A percentile compares a stretch with the other conserved stretches of the same genome.
Evolutionary conservation across 1,284 basidiomycete genomes (phyloP).

Genomic region (Omphalotus olearius): DNA sequence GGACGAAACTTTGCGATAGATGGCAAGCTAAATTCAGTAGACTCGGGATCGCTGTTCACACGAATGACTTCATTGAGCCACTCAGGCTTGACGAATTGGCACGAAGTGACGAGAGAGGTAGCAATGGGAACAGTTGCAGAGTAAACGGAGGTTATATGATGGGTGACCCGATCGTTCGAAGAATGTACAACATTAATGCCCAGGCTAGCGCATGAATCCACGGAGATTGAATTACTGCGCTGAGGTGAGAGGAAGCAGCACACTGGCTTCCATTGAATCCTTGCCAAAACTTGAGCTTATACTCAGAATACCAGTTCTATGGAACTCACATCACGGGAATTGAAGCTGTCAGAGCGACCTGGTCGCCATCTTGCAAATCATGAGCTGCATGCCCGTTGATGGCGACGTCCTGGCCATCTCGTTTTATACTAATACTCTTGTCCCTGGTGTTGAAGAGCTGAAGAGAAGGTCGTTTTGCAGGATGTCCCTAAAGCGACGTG

Average conservation of each 20-base stretch:
- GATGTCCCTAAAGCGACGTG: slow-evolving; percentile 29
- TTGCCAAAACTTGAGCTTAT: too few species aligned
- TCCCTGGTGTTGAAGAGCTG: slow-evolving; percentile 42
- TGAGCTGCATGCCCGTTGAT: slow-evolving; percentile 27
- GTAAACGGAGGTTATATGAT: slow-evolving; percentile 53
- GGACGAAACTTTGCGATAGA: slow-evolving; percentile 49
- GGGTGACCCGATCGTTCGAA: slow-evolving; percentile 44
- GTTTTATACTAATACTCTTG: slow-evolving; percentile 36
- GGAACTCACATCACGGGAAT: not conserved
- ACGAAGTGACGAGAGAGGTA: slow-evolving; percentile 50
- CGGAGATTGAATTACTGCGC: slow-evolving; percentile 20
- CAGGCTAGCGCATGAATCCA: slow-evolving; percentile 47
- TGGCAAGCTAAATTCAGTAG: slow-evolving; percentile 41
- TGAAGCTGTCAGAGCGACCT: slow-evolving; percentile 9
- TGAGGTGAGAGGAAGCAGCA: slow-evolving; percentile 42
- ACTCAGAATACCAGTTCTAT: slow-evolving; percentile 15
- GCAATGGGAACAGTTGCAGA: slow-evolving; percentile 44
- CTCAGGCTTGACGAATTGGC: slow-evolving; percentile 54
- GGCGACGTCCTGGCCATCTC: slow-evolving; percentile 24
- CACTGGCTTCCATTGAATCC: slow-evolving; percentile 51
- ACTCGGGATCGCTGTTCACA: slow-evolving; percentile 28
- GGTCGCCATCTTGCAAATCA: slow-evolving; percentile 47
- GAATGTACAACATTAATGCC: slow-evolving; percentile 52
- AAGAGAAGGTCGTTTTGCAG: slow-evolving; percentile 34
- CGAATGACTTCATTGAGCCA: slow-evolving; percentile 59